Evolutionary conservation across 345 rosid species (phyloP), one percentile per base, ranked within the genome.

Genomic region (Barbarea vulgaris): DNA sequence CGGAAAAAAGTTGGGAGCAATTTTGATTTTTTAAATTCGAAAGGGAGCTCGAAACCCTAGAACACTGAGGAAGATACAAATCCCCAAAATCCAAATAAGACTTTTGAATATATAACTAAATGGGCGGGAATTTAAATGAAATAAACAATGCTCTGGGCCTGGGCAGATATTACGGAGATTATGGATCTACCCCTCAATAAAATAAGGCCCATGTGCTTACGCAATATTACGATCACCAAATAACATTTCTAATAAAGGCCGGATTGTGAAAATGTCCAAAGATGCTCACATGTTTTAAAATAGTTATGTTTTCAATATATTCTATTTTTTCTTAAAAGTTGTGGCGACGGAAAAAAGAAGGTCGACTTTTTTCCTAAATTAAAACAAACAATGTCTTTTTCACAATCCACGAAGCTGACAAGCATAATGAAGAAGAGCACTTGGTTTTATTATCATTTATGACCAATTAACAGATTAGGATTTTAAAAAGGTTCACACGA

Each of bases 111-210:
- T 1, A 52, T 5, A 1, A 44, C 3, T 21, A 28, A 51, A 31
- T 31, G 47, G 25, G 77, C 71, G 70, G 77, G 77, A 64, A 44
- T 62, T 11, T 72, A 12, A 44, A 47, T 17, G 25, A 50, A 17
- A 13, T 36, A 18, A 51, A 13, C 9, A 69, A 19, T 9, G 14
- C 39, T 25, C 2, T 1, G 25, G 25, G 25, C 25, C 30, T 28
- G 30, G 30, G 21, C 22, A 28, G 36, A 15, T 0, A 47, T 4
- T 31, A 24, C 1, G 5, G 44, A 13, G 28, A 37, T 37, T 10
- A 62, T n/a, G 53, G 3, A 13, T 52, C 1, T 41, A 41, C 14
- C 70, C 47, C 34, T 73, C 5, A 6, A 13, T 18, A 1, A 13
- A 28, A 39, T 39, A 39, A 41, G 61, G 77, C 71, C 64, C 34